A percentile compares a stretch with the other conserved stretches of the same genome.
Conservation (phyloP, 2,329 filamentous ascomycete genomes). For the Cytospora piceae region DNA sequence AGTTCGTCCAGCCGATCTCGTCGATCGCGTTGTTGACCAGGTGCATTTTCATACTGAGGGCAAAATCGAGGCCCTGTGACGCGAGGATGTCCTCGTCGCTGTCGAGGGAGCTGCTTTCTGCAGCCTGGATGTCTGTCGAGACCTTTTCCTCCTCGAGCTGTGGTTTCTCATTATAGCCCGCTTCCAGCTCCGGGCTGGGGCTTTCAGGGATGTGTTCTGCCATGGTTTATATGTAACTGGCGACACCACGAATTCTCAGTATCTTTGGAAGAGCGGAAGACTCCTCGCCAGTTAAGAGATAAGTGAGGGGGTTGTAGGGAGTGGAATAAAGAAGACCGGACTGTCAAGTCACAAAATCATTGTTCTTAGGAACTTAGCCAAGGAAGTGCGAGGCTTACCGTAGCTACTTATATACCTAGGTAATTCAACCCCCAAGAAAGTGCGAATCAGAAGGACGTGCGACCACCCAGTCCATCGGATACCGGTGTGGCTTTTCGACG, state of each 20-base stretch:
- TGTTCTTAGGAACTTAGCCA: no score
- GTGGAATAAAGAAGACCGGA: no score
- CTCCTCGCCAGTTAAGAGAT: conserved; percentile 8
- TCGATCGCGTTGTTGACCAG: conserved; percentile 61
- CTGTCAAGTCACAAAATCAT: no score
- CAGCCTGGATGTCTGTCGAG: background rate
- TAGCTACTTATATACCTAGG: no score
- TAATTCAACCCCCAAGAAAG: background rate
- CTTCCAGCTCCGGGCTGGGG: conserved; percentile 11
- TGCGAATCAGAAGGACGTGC: background rate
- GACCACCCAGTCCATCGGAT: background rate
- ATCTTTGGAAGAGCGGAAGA: conserved; percentile 16
- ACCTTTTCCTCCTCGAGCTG: background rate
- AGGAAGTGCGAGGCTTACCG: background rate
- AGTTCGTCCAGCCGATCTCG: conserved; percentile 63
- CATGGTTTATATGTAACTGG: conserved; percentile 2
- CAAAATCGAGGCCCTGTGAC: conserved; percentile 55
- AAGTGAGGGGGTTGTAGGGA: background rate
- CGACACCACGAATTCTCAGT: conserved; percentile 16
- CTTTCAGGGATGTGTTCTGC: background rate
- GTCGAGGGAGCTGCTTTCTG: conserved; percentile 17
- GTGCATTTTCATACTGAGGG: conserved; percentile 59
- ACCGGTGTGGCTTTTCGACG: background rate
- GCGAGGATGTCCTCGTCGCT: conserved; percentile 48
- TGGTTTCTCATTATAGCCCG: background rate